Evolutionary conservation across 192 early-diverging fungal species (phyloP), one percentile per base, ranked within the genome.

Genomic region (Spizellomyces punctatus): DNA sequence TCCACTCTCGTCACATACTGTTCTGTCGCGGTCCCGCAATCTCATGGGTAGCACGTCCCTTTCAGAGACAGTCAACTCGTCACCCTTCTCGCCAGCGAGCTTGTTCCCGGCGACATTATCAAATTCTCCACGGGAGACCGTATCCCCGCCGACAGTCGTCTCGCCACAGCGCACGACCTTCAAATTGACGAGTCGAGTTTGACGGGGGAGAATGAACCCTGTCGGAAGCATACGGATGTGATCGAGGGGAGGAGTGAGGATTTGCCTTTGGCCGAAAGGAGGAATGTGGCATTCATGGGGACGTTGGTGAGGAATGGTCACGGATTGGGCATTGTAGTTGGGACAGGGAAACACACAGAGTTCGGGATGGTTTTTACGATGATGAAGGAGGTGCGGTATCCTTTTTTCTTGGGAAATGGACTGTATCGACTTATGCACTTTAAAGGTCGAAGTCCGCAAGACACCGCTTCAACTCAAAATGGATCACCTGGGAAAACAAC

Each of bases 261-360:
- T 59, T 60, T 91, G 14, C 78, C 82, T 7, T 77, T 95, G 41
- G 86, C 90, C 6, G 91, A 94, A 47, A 77, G 90, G 64, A 86
- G 82, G 46, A 98, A 98, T 78, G 93, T 98, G 75, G 94, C 86
- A 1, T 96, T 95, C 63, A 98, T 96, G 94, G 96, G 96, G 21
- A 96, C 96, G 14, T 76, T 97, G 45, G 91, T 97, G 27, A 85
- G 90, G 64, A 90, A 92, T 70, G 96, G 89, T 87, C 90, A 92
- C 75, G 96, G 94, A 58, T 78, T 83, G 7, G 96, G 95, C 56
- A 87, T 99, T 62, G 95, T 98, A 4, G 87, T 98, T 74, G 93
- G 90, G 9, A 99, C 86, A 1, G 94, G 92, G 16, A 90, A 90
- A 48, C 78, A 91, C 21, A 99, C 95, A 1, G 96, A 98, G 79